Conservation (phyloP, 2,329 filamentous ascomycete species). For the Aspergillus sclerotialis region DNA sequence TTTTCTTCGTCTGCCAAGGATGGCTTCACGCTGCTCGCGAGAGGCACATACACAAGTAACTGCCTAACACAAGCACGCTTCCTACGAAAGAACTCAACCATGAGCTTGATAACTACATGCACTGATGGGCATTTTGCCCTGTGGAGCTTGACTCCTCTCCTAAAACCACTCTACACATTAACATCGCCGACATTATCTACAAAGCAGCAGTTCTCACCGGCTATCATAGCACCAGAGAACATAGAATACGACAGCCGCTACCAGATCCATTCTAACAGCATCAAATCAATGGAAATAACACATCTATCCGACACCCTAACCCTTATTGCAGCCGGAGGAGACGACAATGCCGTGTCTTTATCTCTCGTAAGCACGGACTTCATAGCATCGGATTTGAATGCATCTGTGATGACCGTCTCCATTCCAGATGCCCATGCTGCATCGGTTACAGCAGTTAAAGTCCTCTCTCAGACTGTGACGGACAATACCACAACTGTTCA, state of each 20-base stretch:
- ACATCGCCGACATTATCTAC: conserved; percentile 10
- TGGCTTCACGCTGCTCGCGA: conserved; percentile 40
- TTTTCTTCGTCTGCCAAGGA: conserved; percentile 21
- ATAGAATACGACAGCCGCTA: conserved; percentile 31
- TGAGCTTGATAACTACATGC: conserved; percentile 53
- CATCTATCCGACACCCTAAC: conserved; percentile 25
- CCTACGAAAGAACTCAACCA: conserved; percentile 37
- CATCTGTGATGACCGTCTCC: conserved; percentile 23
- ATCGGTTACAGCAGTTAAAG: conserved; percentile 34
- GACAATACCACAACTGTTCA: conserved; percentile 10
- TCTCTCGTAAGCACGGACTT: conserved; percentile 33
- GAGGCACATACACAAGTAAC: conserved; percentile 59
- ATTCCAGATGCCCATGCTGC: conserved; percentile 40
- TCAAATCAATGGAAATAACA: conserved; percentile 52
- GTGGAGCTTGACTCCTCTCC: conserved; percentile 43
- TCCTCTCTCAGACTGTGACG: conserved; percentile 14
- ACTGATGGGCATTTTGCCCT: conserved; percentile 73
- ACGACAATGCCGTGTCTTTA: conserved; percentile 74
- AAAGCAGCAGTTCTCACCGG: conserved; percentile 17
- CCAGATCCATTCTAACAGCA: conserved; percentile 69
- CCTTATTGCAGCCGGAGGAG: conserved; percentile 69
- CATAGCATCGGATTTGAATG: conserved; percentile 5
- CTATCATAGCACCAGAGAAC: conserved; percentile 8
- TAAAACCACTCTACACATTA: conserved; percentile 23
- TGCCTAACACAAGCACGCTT: conserved; percentile 63